These are phyloP conservation scores for Metschnikowia rubicola DNA, from an alignment of 805 yeast species.

Conservation along the genomic window DNA sequence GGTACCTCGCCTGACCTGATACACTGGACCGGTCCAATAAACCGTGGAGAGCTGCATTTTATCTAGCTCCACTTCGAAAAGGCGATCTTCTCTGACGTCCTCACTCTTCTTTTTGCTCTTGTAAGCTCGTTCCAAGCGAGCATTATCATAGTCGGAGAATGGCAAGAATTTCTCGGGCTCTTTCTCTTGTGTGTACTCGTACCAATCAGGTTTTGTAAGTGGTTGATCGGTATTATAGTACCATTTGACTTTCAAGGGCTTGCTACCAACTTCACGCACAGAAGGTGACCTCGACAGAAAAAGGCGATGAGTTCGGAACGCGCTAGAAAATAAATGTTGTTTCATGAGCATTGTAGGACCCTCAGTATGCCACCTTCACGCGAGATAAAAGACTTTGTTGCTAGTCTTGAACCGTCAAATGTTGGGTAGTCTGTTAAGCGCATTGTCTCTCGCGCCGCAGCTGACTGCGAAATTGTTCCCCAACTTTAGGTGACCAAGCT, in stretches of 20 bases:
- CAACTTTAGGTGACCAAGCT: too few relatives aligned
- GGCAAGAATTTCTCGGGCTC: constrained; percentile 61
- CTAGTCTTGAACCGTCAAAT: too few relatives aligned
- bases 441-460: neutral
- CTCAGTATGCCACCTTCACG: too few relatives aligned
- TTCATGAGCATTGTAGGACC: too few relatives aligned
- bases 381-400: too few relatives aligned
- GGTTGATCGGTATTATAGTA: constrained; percentile 83
- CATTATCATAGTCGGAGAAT: constrained; percentile 62
- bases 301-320: too few relatives aligned
- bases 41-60: constrained; percentile 58
- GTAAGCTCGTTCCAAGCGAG: constrained; percentile 53
- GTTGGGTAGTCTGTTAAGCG: too few relatives aligned
- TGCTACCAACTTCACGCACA: constrained; percentile 3
- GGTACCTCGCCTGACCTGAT: constrained; percentile 76
- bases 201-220: constrained; percentile 58
- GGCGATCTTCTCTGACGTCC: constrained; percentile 75
- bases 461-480: neutral
- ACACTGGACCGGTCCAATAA: constrained; percentile 87
- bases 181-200: constrained; percentile 46
- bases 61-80: constrained; percentile 67
- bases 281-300: neutral
- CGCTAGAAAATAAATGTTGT: too few relatives aligned
- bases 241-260: constrained; percentile 49
- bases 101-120: constrained; percentile 25